A percentile compares a stretch with the other conserved stretches of the same genome.
Evolutionary conservation across 169 alveolate species (phyloP).

Genomic region (Cardiosporidium cionae): DNA sequence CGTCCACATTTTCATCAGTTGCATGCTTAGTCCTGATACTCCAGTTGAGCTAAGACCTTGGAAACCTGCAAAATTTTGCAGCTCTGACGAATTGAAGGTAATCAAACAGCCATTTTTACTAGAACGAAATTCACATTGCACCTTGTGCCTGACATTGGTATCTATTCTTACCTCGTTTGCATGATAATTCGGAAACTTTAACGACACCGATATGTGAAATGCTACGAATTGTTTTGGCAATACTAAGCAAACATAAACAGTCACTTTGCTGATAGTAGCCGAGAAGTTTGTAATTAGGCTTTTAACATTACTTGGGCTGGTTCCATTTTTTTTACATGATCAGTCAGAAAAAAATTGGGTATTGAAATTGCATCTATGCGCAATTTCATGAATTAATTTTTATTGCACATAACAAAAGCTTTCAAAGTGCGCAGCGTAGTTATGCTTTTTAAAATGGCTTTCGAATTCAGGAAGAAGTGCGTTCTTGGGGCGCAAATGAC

Average conservation of each 20-base stretch:
- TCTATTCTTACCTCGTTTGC: not conserved
- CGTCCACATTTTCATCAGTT: not conserved
- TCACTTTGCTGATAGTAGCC: too few species aligned
- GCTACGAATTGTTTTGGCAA: not conserved
- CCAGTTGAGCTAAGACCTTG: not conserved
- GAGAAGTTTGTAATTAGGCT: not conserved
- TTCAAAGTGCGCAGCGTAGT: not conserved
- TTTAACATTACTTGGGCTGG: not conserved
- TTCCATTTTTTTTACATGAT: not conserved
- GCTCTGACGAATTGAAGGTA: not conserved
- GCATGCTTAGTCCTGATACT: not conserved
- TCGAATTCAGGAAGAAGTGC: slow-evolving; percentile 7
- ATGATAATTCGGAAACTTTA: not conserved
- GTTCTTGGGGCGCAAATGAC: slow-evolving; percentile 21
- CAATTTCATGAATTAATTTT: not conserved
- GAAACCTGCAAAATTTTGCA: not conserved
- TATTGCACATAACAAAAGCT: too few species aligned
- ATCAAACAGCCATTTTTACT: not conserved
- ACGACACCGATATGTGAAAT: not conserved
- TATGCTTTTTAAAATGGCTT: not conserved
- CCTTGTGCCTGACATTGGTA: not conserved
- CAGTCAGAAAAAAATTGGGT: not conserved
- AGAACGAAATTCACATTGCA: not conserved
- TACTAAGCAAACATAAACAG: not conserved
- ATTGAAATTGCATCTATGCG: not conserved